Evolutionary conservation across 2,329 filamentous ascomycete genomes (phyloP).

Genomic region (Lachnellula arida): DNA sequence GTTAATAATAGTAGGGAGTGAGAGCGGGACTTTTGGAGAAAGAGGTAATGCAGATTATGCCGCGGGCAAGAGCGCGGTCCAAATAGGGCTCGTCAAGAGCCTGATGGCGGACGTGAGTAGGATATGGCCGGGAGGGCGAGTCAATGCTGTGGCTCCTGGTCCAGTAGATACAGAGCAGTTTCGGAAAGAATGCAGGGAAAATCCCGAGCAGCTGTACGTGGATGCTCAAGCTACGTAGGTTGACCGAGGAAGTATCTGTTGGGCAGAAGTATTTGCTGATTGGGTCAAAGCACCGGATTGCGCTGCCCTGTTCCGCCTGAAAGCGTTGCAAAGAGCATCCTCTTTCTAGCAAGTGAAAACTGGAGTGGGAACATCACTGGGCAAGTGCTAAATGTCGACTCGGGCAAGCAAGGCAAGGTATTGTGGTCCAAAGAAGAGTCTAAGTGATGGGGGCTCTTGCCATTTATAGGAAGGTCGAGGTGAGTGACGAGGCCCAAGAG

Average conservation of each 20-base stretch:
- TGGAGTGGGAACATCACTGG: constrained; percentile 42
- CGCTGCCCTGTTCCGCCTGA: constrained; percentile 35
- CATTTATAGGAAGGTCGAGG: too few species aligned
- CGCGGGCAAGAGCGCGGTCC: constrained; percentile 41
- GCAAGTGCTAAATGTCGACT: constrained; percentile 42
- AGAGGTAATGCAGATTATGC: constrained; percentile 41
- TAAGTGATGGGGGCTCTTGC: neutral
- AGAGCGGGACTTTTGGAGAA: constrained; percentile 42
- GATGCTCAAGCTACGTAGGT: constrained; percentile 40
- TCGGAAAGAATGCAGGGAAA: constrained; percentile 36
- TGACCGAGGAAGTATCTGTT: neutral
- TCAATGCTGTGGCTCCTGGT: constrained; percentile 44
- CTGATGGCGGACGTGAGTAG: constrained; percentile 38
- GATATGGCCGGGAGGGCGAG: constrained; percentile 33
- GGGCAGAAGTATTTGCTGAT: neutral
- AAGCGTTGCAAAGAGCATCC: constrained; percentile 40
- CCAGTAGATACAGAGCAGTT: constrained; percentile 42
- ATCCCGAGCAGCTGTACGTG: constrained; percentile 36
- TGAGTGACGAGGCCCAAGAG: neutral
- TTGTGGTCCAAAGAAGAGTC: constrained; percentile 33
- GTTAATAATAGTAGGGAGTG: constrained; percentile 42
- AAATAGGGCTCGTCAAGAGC: constrained; percentile 39
- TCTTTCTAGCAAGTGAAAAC: constrained; percentile 43
- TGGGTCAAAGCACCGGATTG: constrained; percentile 30
- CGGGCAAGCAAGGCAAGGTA: constrained; percentile 41